Evolutionary conservation across 192 early-diverging fungal genomes (phyloP).

Genomic region (Powellomyces hirtus): DNA sequence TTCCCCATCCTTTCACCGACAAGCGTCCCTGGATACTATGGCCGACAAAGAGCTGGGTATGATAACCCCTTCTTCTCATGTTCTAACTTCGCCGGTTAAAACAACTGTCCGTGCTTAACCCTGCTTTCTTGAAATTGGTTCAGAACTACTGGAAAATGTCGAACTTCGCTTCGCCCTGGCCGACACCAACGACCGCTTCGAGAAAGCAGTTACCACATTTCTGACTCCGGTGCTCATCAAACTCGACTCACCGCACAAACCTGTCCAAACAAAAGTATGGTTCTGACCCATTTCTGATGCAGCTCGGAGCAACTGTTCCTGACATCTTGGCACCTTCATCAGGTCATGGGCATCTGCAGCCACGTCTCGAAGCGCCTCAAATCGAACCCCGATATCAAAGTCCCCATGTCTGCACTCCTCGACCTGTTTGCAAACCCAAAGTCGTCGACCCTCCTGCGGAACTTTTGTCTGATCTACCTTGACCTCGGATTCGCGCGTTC

Average conservation of each 20-base stretch:
- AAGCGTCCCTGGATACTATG: no score
- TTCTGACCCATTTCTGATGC: neutral
- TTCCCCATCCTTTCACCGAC: no score
- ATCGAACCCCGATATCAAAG: conserved; percentile 50
- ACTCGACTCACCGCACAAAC: conserved; percentile 46
- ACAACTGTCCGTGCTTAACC: neutral
- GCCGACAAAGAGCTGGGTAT: neutral
- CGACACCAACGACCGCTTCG: conserved; percentile 66
- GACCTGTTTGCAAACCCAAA: conserved; percentile 45
- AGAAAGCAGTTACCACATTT: conserved; percentile 59
- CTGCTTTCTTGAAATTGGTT: neutral
- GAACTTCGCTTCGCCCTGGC: conserved; percentile 74
- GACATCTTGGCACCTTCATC: neutral
- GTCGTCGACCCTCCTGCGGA: conserved; percentile 56
- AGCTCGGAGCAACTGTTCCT: neutral
- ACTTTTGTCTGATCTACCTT: conserved; percentile 83
- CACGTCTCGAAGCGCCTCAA: conserved; percentile 88
- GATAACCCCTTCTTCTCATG: neutral
- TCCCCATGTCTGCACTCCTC: conserved; percentile 66
- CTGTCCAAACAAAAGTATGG: conserved; percentile 52
- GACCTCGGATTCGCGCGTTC: conserved; percentile 70
- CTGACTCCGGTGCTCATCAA: conserved; percentile 71
- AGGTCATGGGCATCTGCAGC: conserved; percentile 70
- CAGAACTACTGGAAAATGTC: conserved; percentile 68
- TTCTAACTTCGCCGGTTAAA: neutral